Evolutionary conservation across 176 grass and related monocot genomes (phyloP), one percentile per base, ranked within the genome.

Genomic region (Calamus simplicifolius): DNA sequence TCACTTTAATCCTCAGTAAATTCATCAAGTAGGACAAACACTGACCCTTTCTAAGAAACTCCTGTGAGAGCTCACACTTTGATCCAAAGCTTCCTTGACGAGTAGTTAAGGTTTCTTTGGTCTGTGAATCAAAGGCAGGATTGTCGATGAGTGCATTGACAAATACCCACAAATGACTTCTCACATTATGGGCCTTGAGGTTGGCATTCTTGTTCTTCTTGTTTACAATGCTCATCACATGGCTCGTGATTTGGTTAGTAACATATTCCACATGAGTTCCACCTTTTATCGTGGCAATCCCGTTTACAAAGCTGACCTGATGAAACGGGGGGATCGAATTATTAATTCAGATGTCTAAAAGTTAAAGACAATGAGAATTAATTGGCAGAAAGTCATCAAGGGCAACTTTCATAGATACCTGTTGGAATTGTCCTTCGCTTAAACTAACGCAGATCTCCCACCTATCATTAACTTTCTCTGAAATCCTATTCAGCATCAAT

Each of bases 191-290:
- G 19, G 43, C 17, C 51, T 91, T 97, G 73, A 97, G 69, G 70
- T 97, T 81, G 35, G 92, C 92, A 59, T 88, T 55, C 75, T 97
- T 97, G 50, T 97, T 97, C 61, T 88, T 97, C 80, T 91, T 97
- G 12, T 91, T 82, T 31, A 97, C 92, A 27, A 74, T 14, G 2
- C 50, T 29, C 78, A 97, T 85, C 49, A 97, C 19, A 62, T 78
- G 52, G 66, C 38, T 80, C 13, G 87, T 75, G 16, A 97, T 59
- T 82, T 97, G 92, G 58, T 75, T 91, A 27, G 92, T 82, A 4
- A 97, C 69, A 56, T 83, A 80, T 50, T 97, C 92, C 27, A 97
- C 92, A 30, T 91, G 92, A 63, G 78, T 91, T 31, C 92, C 92
- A 50, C 92, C 92, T 62, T 64, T 88, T 71, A 75, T 88, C 16